Conservation (phyloP, 1,139 yeast genomes). For the Wickerhamiella pararugosa region DNA sequence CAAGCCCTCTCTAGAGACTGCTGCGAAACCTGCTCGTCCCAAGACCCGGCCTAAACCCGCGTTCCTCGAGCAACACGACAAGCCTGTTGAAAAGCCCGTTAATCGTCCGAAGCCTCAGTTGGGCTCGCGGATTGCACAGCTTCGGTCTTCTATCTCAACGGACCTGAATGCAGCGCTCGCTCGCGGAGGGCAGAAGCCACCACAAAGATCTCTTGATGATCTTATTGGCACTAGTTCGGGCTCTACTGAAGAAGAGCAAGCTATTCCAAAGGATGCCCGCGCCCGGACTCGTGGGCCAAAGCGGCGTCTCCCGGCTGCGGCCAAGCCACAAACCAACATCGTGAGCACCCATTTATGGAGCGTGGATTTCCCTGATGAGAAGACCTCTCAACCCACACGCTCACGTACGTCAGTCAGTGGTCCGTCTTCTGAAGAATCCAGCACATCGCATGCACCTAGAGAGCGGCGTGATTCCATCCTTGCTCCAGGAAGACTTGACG, state of each 20-base stretch:
- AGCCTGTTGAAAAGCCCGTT: neutral
- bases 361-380: neutral
- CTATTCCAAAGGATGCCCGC: slow-evolving; percentile 19
- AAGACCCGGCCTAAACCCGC: neutral
- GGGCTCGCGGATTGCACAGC: slow-evolving; percentile 19
- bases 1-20: neutral
- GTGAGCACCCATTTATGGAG: slow-evolving; percentile 19
- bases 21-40: neutral
- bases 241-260: slow-evolving; percentile 10
- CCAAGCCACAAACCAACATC: slow-evolving; percentile 19
- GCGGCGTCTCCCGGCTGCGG: slow-evolving; percentile 50
- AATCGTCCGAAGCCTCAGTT: slow-evolving; percentile 7
- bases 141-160: slow-evolving; percentile 23
- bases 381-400: too few species aligned
- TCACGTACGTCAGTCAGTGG: too few species aligned
- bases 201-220: slow-evolving; percentile 11
- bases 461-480: too few species aligned
- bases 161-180: slow-evolving; percentile 23
- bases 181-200: slow-evolving; percentile 18
- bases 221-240: slow-evolving; percentile 6
- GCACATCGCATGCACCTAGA: too few species aligned
- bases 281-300: slow-evolving; percentile 61
- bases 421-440: too few species aligned
- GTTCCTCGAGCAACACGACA: neutral
- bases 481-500: too few species aligned